Conservation (phyloP, 352 stramenopile genomes). For the Phytophthora cactorum region DNA sequence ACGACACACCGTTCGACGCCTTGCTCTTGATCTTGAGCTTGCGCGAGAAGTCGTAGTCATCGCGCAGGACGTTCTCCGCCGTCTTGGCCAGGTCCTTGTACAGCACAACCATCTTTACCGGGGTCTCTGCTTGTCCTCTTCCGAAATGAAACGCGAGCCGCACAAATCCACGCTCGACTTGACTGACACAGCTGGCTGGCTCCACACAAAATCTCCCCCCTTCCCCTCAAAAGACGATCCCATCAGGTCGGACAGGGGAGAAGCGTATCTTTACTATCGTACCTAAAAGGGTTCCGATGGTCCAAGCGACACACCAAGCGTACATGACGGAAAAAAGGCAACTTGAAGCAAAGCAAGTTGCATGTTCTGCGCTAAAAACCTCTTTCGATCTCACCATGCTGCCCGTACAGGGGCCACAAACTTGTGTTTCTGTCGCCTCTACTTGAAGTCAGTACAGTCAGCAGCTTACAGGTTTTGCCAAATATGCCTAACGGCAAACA, state of each 20-base stretch:
- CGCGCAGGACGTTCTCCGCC: slow-evolving; percentile 70
- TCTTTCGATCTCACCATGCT: too few species aligned
- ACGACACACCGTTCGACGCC: slow-evolving; percentile 73
- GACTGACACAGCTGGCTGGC: slow-evolving; percentile 16
- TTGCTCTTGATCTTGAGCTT: slow-evolving; percentile 89
- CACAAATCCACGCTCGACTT: slow-evolving; percentile 29
- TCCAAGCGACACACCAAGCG: slow-evolving; percentile 10
- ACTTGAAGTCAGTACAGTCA: too few species aligned
- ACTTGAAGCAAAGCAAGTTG: too few species aligned
- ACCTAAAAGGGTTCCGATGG: slow-evolving; percentile 8
- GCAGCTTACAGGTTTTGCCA: too few species aligned
- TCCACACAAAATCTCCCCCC: slow-evolving; percentile 35
- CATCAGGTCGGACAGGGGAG: slow-evolving; percentile 1
- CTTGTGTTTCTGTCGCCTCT: too few species aligned
- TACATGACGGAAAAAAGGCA: neutral
- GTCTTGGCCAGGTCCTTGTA: slow-evolving; percentile 88
- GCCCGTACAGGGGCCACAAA: too few species aligned
- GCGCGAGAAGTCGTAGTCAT: slow-evolving; percentile 83
- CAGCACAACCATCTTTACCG: slow-evolving; percentile 59
- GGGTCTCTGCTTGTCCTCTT: slow-evolving; percentile 39
- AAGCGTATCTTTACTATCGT: slow-evolving; percentile 19
- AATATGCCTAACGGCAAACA: too few species aligned
- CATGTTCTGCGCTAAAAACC: too few species aligned
- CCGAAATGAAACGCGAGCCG: slow-evolving; percentile 50
- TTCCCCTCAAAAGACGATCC: slow-evolving; percentile 2